phyloP scores from a whole-genome alignment of 495 filamentous ascomycete genomes.

The Lasiosphaeria miniovina region DNA sequence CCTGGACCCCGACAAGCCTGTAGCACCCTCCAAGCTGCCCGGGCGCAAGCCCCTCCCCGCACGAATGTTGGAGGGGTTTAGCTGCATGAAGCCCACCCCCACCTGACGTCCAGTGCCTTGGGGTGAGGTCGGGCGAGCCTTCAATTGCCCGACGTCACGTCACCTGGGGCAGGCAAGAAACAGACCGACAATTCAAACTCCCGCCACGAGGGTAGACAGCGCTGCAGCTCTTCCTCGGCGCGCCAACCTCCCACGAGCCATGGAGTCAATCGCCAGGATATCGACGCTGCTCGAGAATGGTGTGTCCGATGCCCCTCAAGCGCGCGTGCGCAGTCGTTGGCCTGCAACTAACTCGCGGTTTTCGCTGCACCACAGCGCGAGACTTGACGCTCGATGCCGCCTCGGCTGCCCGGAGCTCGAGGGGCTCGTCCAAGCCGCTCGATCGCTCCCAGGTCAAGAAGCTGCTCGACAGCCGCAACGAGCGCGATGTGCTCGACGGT shows the following conservation, averaged over 20 bases:
- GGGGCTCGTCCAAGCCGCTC: slow-evolving; percentile 44
- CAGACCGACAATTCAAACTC: neutral
- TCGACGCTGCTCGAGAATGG: slow-evolving; percentile 91
- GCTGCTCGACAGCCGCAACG: slow-evolving; percentile 88
- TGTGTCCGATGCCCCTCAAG: slow-evolving; percentile 35
- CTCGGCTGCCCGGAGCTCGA: slow-evolving; percentile 62
- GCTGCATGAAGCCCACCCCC: slow-evolving; percentile 27
- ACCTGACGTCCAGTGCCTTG: neutral
- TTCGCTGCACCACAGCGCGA: slow-evolving; percentile 57
- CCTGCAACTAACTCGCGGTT: slow-evolving; percentile 10
- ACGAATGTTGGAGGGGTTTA: slow-evolving; percentile 21
- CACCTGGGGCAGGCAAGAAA: slow-evolving; percentile 15
- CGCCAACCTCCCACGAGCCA: slow-evolving; percentile 16
- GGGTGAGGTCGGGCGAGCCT: neutral
- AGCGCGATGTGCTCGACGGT: slow-evolving; percentile 89
- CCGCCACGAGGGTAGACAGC: neutral
- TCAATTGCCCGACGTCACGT: slow-evolving; percentile 29
- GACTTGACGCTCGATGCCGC: slow-evolving; percentile 97
- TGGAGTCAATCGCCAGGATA: slow-evolving; percentile 97
- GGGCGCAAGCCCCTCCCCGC: slow-evolving; percentile 6
- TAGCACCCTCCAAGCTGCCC: neutral
- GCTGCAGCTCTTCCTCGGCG: slow-evolving; percentile 1
- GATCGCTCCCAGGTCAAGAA: slow-evolving; percentile 77
- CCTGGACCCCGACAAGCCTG: neutral
- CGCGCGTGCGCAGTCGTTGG: neutral